Base-by-base conservation (phyloP, 139 green algal species). In the Micractinium sp. region DNA sequence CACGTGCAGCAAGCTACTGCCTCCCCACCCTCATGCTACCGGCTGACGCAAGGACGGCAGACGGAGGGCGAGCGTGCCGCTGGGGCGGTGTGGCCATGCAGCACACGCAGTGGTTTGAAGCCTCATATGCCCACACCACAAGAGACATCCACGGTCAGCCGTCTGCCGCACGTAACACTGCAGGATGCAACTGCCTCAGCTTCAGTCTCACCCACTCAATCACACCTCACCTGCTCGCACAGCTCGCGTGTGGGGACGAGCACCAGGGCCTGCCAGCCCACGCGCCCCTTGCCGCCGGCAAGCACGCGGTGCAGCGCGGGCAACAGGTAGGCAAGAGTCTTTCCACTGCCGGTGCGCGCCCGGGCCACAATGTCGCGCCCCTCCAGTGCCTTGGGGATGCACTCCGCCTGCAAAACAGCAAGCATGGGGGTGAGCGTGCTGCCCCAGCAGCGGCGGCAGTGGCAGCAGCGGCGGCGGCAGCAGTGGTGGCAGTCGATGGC, bases 181-280 rank as follows among this genome's bases (percentile, higher is more conserved):
- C 47, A 56, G 47, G 47, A 16, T 9, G 9, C 47, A 56, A 16
- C 47, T 56, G 47, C 47, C 7, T 56, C 47, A 16, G 47, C 9
- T 56, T 56, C n/a, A n/a, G n/a, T n/a, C 47, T 56, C 47, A 5
- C 47, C 47, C 5, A 5, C 5, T 56, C 9, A 56, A 56, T 56
- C 47, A 56, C 5, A 9, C 47, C 47, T 9, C 47, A 96, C 95
- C 95, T 99, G 97, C 86, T 99, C 94, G 81, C 95, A 98, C 0
- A 99, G 94, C 92, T 99, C 98, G 0, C 96, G 91, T 18, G 98
- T 99, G 25, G 98, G 98, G 33, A 98, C 97, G 29, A 99, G 91
- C 15, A 99, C 87, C 12, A 98, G 89, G 29, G 92, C 94, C 61
- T 95, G 94, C 91, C 96, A 98, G 84, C 94, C 95, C 4, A 79